Evolutionary conservation across 2,329 filamentous ascomycete species (phyloP), one percentile per base, ranked within the genome.

Genomic region (Grosmannia serpens): DNA sequence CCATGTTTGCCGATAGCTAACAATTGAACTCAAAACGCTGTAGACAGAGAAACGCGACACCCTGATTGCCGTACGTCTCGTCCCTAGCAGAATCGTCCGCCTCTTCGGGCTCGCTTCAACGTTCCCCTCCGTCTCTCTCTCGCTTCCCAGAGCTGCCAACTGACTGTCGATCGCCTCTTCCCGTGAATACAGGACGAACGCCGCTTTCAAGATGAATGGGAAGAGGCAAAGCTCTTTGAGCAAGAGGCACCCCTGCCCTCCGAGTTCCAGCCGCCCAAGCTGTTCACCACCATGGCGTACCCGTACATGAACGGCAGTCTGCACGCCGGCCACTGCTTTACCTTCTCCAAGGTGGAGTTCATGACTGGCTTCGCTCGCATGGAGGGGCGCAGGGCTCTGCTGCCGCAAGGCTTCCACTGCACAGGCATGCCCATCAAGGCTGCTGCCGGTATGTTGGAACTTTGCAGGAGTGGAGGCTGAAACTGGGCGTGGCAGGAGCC

Each of bases 371-470:
- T 90, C 69, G 86, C 88, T 53, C 82, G 92, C 58, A 95, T 97
- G 89, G 84, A 91, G 71, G 94, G 94, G 68, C 92, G 92, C 77
- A 81, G 87, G 57, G 80, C 86, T 59, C 78, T 97, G 57, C 96
- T 94, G 71, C 94, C 94, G 59, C 86, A 94, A 68, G 94, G 92
- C 35, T 99, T 91, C 77, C 94, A 99, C 78, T 90, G 88, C 75
- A 97, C 92, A 0, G 94, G 94, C 66, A 95, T 99, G 87, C 91
- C 91, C 52, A 99, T 99, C 78, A 96, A 96, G 75, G 91, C 94
- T 7, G 95, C 89, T 68, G 91, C 94, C 58, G 62, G 53, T 54
- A 54, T 29, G 47, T 27, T 15, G 22, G 3, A 20, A n/a, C 13
- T n/a, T 22, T 33, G 22, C 33, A 13, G 15, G 20, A 24, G 24